Evolutionary conservation across 2,329 filamentous ascomycete species (phyloP), one percentile per base, ranked within the genome.

Genomic region (Fusarium gaditjirri): DNA sequence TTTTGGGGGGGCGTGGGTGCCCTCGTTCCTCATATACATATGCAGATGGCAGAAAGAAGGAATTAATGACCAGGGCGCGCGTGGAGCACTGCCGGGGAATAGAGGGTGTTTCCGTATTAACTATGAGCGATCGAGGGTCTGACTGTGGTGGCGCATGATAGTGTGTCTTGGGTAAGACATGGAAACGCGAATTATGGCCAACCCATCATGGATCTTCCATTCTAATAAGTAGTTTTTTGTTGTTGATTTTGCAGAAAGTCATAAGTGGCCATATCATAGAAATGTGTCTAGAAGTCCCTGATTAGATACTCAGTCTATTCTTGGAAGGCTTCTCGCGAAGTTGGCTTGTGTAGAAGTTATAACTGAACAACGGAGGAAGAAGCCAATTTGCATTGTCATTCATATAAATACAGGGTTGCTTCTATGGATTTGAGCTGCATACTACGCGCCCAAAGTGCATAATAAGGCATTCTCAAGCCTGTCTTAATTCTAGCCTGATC

Each of bases 261-360:
- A n/a, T n/a, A n/a, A n/a, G n/a, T n/a, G n/a, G n/a, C n/a, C 2
- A 14, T 21, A 8, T 27, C 9, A 10, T 46, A 29, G 6, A 46
- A 10, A 7, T 1, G 8, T 14, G 7, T 3, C 6, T 0, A 9
- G 8, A 21, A 10, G 25, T 5, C 25, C 1, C 25, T 7, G 12
- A 0, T 7, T 6, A 17, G 3, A 12, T 1, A 12, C 0, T 7
- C 10, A 25, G 5, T 10, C 5, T 19, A 5, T 19, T 25, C 42
- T 25, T 6, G 19, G 16, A 43, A 44, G 5, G 11, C 11, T 16
- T 29, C 13, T 46, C 5, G 1, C n/a, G 5, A 7, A 29, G 19
- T 10, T 21, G 0, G 10, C 8, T 3, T 7, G 4, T 10, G 17
- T 1, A 9, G 8, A 13, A 9, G 2, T 19, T 9, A 2, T 5